phyloP scores from a whole-genome alignment of 2,329 filamentous ascomycete genomes.

The Alternaria gaisen region DNA sequence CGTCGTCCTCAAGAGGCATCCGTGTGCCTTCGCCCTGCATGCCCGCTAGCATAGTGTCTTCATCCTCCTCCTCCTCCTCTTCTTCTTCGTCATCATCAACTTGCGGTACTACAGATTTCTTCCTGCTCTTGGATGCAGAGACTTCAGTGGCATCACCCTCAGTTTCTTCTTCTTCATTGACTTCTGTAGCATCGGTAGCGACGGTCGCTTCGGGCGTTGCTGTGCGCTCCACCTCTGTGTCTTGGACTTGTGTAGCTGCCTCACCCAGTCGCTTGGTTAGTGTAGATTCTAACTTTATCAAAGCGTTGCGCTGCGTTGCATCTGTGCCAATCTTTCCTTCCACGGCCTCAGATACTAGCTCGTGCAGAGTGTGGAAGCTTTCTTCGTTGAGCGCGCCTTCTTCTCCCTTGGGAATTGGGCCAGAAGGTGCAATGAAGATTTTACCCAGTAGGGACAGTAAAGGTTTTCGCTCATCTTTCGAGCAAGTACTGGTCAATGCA shows the following conservation, averaged over 20 bases:
- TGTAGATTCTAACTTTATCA: slow-evolving; percentile 62
- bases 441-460: slow-evolving; percentile 75
- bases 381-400: slow-evolving; percentile 29
- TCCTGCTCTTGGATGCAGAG: slow-evolving; percentile 22
- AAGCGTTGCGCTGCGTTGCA: slow-evolving; percentile 60
- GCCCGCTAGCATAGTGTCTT: slow-evolving; percentile 45
- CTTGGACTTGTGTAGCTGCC: slow-evolving; percentile 27
- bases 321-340: slow-evolving; percentile 61
- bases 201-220: slow-evolving; percentile 28
- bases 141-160: slow-evolving; percentile 26
- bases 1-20: slow-evolving; percentile 43
- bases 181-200: slow-evolving; percentile 15
- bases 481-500: slow-evolving; percentile 69
- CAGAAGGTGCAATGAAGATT: slow-evolving; percentile 75
- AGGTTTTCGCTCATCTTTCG: slow-evolving; percentile 84
- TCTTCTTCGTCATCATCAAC: slow-evolving; percentile 24
- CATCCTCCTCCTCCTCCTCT: slow-evolving; percentile 39
- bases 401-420: slow-evolving; percentile 38
- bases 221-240: slow-evolving; percentile 17
- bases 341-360: slow-evolving; percentile 58
- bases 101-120: slow-evolving; percentile 1
- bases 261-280: slow-evolving; percentile 63
- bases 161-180: slow-evolving; percentile 15
- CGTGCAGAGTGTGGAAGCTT: slow-evolving; percentile 49
- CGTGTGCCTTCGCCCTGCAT: slow-evolving; percentile 48